phyloP scores from a whole-genome alignment of 345 rosid species.

The Pistacia integerrima region DNA sequence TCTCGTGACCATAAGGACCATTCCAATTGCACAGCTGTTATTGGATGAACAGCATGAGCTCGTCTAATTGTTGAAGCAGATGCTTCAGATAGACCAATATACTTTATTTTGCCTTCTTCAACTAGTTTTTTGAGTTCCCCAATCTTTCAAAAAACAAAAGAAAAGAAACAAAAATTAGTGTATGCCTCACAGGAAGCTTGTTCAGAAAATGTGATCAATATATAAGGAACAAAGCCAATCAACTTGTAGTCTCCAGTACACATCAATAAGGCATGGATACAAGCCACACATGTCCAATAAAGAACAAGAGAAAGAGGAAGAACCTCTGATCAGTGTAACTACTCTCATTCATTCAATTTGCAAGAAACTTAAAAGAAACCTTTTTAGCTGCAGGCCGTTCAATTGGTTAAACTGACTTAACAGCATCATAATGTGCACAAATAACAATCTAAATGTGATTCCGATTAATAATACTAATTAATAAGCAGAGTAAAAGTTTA shows the following conservation, averaged over 20 bases:
- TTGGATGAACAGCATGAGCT: slow-evolving; percentile 79
- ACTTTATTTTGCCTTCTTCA: slow-evolving; percentile 77
- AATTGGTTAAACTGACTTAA: too few relatives aligned
- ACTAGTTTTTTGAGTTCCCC: slow-evolving; percentile 77
- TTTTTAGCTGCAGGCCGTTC: too few relatives aligned
- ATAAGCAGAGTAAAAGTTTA: not conserved
- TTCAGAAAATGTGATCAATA: not conserved
- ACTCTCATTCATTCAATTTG: too few relatives aligned
- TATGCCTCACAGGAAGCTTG: too few relatives aligned
- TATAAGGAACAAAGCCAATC: not conserved
- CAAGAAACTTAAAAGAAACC: too few relatives aligned
- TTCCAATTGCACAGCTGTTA: slow-evolving; percentile 70
- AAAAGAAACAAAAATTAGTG: not conserved
- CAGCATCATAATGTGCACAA: too few relatives aligned
- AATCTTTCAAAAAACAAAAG: slow-evolving; percentile 20
- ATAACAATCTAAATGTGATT: too few relatives aligned
- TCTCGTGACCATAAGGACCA: slow-evolving; percentile 89
- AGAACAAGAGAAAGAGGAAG: too few relatives aligned
- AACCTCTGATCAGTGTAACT: not conserved
- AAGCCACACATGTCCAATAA: too few relatives aligned
- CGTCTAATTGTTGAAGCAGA: slow-evolving; percentile 81
- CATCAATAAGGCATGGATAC: too few relatives aligned
- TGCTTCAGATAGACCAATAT: slow-evolving; percentile 71
- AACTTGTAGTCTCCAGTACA: too few relatives aligned
- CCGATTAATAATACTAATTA: not conserved